phyloP scores from a whole-genome alignment of 805 yeast genomes.

The Starmera amethionina region DNA sequence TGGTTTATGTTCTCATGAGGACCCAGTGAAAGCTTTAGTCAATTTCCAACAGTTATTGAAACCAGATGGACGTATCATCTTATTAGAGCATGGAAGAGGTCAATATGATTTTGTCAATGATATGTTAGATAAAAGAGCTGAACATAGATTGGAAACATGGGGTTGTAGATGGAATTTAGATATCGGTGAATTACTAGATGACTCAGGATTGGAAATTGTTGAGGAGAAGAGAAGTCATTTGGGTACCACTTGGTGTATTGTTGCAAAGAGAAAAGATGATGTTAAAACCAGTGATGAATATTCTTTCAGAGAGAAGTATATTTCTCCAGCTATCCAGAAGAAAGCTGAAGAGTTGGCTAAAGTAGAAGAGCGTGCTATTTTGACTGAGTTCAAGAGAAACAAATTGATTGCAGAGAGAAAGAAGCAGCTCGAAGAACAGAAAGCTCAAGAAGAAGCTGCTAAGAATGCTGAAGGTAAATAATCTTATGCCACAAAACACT shows the following conservation, averaged over 20 bases:
- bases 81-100: constrained; percentile 91
- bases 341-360: constrained; percentile 11
- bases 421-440: constrained; percentile 4
- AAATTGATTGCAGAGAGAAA: constrained; percentile 12
- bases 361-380: constrained; percentile 1
- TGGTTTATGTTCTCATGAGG: constrained; percentile 92
- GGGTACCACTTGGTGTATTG: constrained; percentile 86
- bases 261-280: constrained; percentile 69
- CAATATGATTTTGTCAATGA: constrained; percentile 68
- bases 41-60: constrained; percentile 66
- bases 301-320: constrained; percentile 40
- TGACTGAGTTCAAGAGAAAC: not conserved
- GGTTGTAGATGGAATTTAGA: constrained; percentile 98
- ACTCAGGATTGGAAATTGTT: constrained; percentile 75
- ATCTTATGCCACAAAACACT: not conserved
- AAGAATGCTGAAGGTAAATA: not conserved
- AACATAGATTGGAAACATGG: constrained; percentile 79
- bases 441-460: not conserved
- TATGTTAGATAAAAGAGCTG: constrained; percentile 75
- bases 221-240: constrained; percentile 75
- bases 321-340: constrained; percentile 25
- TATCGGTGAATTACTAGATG: constrained; percentile 77
- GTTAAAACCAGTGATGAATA: constrained; percentile 36
- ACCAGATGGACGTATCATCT: constrained; percentile 83
- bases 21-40: constrained; percentile 73